Base-by-base conservation (phyloP, 2,329 filamentous ascomycete species). In the Microdochium trichocladiopsis region DNA sequence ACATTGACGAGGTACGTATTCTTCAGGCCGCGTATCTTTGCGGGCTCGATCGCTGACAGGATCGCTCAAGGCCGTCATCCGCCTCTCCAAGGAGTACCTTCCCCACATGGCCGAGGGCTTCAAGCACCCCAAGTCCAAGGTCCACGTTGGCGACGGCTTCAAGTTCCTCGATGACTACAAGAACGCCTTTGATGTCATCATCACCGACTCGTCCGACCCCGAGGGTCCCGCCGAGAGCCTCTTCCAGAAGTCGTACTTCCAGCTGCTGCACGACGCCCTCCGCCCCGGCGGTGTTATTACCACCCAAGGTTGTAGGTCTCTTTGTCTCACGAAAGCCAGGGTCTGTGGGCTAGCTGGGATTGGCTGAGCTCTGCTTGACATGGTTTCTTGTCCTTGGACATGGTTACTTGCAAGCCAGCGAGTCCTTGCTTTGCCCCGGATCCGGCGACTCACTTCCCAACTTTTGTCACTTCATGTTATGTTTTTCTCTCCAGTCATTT, bases 271-370 rank as follows among this genome's bases (percentile, higher is more conserved):
- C 72, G 88, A 86, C 67, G 94, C 94, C 64, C 85, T 97, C 64
- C 86, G 89, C 61, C 90, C 96, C 66, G 93, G 92, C 75, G 94
- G 94, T 78, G 91, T 99, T 69, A 97, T 99, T 77, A 93, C 91
- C 75, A 99, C 94, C 70, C 94, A 99, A 96, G 94, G 94, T 99
- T 95, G 90, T 95, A 91, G 83, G 90, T 80, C 84, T 86, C 85
- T 82, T 83, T 78, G 81, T 73, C 73, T 71, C 73, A 62, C 56
- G 55, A 60, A 61, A 62, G 58, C 69, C 72, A 64, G 69, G 66
- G 70, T 57, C 51, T 56, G 55, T 55, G 53, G 28, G 28, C 28
- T 54, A 55, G 57, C 63, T 22, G 18, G 41, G 6, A 8, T 6
- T 8, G 41, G 14, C 5, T 18, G 21, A 9, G 11, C 6, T 18